Evolutionary conservation across 2,329 filamentous ascomycete genomes (phyloP), one percentile per base, ranked within the genome.

Genomic region (Alternaria angustiovoidea): DNA sequence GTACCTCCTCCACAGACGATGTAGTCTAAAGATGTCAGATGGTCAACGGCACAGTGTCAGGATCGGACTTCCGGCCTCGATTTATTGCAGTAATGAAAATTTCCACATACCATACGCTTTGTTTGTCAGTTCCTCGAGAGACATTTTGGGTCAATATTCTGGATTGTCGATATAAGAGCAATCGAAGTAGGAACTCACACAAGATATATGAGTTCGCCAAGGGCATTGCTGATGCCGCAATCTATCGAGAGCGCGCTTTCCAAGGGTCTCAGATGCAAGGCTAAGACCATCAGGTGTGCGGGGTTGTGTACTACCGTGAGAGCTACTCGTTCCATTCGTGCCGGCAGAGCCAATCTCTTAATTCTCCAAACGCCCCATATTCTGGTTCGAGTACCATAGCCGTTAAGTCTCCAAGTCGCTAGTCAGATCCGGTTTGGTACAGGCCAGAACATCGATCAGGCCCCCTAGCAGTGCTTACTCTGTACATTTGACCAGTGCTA

Each of bases 1-100:
- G 73, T 75, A 2, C 73, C 74, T 16, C 73, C 73, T 16, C 74
- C 74, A 46, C 65, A 59, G 14, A 75, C 54, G 43, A 66, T 49
- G 44, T 66, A 66, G 58, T 75, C 71, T 59, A 18, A 12, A 52
- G 24, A 32, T 4, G 6, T 5, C 24, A 24, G 12, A 57, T 3
- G 18, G 11, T 58, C 47, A 58, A 42, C 16, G 14, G 26, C 4
- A 32, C 22, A 26, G 9, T 4, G 12, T 49, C 22, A 16, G 16
- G 32, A 49, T 5, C 4, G 22, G 28, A 34, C 11, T 14, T 34
- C 11, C 11, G 9, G 38, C 18, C 22, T 22, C 4, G 38, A 12
- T 22, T 4, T 22, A 24, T 7, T 41, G 18, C 18, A 41, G 12
- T 14, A 18, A 34, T 9, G 18, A 8, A 12, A 11, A 39, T 2